Evolutionary conservation across 345 rosid species (phyloP).

Genomic region (Fremontodendron californicum): DNA sequence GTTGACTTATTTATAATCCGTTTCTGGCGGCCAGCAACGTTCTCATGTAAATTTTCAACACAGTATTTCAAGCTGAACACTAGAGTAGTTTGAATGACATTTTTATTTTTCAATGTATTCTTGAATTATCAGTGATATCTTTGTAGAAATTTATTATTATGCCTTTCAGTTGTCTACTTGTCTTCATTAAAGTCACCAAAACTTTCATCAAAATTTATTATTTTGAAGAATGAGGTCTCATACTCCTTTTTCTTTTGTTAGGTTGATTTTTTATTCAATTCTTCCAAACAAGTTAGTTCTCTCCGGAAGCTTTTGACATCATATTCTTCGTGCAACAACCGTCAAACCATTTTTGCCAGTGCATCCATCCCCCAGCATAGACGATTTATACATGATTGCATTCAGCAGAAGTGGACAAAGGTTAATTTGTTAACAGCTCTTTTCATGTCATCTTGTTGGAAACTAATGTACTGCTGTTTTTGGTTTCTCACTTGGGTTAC

Average conservation of each 20-base stretch:
- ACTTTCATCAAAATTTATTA: neutral
- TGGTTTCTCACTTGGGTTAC: constrained; percentile 10
- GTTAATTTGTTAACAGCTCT: constrained; percentile 30
- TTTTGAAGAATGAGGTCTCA: neutral
- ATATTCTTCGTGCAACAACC: constrained; percentile 66
- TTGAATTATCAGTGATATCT: neutral
- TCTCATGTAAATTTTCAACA: neutral
- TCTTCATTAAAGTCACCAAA: neutral
- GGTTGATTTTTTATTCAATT: constrained; percentile 94
- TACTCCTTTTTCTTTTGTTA: neutral
- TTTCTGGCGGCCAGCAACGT: neutral
- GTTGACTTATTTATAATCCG: neutral
- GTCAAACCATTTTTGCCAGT: constrained; percentile 87
- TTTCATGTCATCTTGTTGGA: constrained; percentile 6
- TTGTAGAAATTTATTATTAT: neutral
- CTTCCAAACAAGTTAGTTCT: constrained; percentile 77
- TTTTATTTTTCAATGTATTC: neutral
- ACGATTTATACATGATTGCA: constrained; percentile 72
- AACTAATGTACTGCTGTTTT: constrained; percentile 9
- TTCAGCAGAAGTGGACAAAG: constrained; percentile 97
- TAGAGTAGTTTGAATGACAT: neutral
- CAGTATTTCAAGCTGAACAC: neutral
- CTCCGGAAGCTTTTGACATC: constrained; percentile 70
- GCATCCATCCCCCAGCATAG: constrained; percentile 95
- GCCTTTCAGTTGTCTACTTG: neutral